phyloP scores from a whole-genome alignment of 192 early-diverging fungal species.

The Coemansia sp. region DNA sequence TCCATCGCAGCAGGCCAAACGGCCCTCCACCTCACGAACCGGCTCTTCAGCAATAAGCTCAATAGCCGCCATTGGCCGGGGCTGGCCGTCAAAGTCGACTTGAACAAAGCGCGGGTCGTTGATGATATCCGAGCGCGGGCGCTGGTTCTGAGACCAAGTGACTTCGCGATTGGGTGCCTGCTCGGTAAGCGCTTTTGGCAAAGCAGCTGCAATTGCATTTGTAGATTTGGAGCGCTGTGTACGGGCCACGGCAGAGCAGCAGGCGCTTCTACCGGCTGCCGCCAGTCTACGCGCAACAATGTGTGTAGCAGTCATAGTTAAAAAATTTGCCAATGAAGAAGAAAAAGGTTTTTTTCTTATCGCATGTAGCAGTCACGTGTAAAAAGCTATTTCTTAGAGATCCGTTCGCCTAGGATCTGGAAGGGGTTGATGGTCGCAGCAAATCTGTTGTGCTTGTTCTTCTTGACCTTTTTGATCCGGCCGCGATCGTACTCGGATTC shows the following conservation, averaged over 20 bases:
- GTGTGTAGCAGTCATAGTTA: slow-evolving; percentile 11
- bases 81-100: slow-evolving; percentile 76
- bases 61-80: slow-evolving; percentile 84
- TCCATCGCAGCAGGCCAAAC: slow-evolving; percentile 82
- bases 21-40: slow-evolving; percentile 69
- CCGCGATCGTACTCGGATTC: slow-evolving; percentile 75
- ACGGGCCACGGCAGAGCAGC: slow-evolving; percentile 4
- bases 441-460: slow-evolving; percentile 52
- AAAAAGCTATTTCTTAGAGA: slow-evolving; percentile 17
- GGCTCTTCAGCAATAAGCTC: slow-evolving; percentile 90
- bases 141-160: slow-evolving; percentile 78
- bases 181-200: slow-evolving; percentile 35
- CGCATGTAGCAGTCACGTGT: background rate
- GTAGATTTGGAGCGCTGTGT: slow-evolving; percentile 45
- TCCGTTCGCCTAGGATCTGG: slow-evolving; percentile 45
- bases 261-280: slow-evolving; percentile 3
- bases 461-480: slow-evolving; percentile 71
- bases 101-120: slow-evolving; percentile 85
- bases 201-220: slow-evolving; percentile 12
- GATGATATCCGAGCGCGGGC: slow-evolving; percentile 65
- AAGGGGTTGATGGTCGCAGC: slow-evolving; percentile 43
- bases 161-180: slow-evolving; percentile 74
- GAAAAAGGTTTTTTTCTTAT: slow-evolving; percentile 7
- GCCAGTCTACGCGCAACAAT: slow-evolving; percentile 1
- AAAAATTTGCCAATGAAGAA: slow-evolving; percentile 2